Evolutionary conservation across 106 monocot genomes (phyloP), one percentile per base, ranked within the genome.

Genomic region (Dendrobium nobile): DNA sequence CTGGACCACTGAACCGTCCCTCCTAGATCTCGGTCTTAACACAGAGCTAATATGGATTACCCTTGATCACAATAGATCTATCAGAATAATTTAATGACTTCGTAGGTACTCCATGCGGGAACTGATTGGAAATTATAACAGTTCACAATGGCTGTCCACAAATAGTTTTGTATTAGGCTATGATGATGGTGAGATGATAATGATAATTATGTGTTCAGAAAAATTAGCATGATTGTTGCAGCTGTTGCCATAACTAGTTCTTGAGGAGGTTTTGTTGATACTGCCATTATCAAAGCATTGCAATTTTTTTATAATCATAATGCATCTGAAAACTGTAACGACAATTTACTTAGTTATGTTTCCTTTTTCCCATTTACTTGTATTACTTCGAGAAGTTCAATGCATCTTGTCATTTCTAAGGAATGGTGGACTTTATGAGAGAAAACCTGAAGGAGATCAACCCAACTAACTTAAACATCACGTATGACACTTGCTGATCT

Each of bases 381-480:
- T n/a, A 16, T 70, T 70, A 13, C 9, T 13, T 70, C 37, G 33
- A 37, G 70, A 70, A 37, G 27, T n/a, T 10, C 27, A 70, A 33
- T 13, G 27, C 70, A 70, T 31, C 27, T n/a, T 70, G 13, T 33
- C 27, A 54, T 73, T 41, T 54, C 43, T 85, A 93, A 90, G 90
- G 24, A 88, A 91, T 42, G 91, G 93, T 37, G 85, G 89, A 0
- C 78, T 93, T 27, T 93, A 93, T 47, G 93, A 93, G 77, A 84
- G 93, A 59, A 93, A 93, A 83, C n/a, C 84, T 93, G 48, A 93
- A 89, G 87, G 93, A 93, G 77, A 54, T 93, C 40, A 91, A 91
- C 75, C 93, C 93, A 51, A 77, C 82, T 24, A 84, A 85, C 37
- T 54, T 84, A 20, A 89, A 91, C 87, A 85, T 91, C 82, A 86